Conservation (phyloP, 2,329 filamentous ascomycete species). For the Neonectria hederae region DNA sequence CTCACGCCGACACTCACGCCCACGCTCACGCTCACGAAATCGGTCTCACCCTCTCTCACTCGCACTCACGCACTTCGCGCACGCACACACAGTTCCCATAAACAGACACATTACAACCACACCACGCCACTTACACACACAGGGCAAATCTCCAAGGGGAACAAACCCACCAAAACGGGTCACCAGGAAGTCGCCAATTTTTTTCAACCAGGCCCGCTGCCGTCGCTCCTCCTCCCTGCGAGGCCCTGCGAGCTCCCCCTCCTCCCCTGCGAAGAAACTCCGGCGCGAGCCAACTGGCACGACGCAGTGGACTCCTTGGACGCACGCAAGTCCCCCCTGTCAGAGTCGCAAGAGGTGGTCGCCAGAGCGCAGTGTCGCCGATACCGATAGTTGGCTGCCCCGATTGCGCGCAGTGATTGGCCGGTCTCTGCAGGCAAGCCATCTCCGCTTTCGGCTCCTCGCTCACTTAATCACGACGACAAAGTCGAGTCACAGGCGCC, state of each 20-base stretch:
- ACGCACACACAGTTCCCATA: constrained; percentile 22
- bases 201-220: constrained; percentile 25
- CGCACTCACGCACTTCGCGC: constrained; percentile 23
- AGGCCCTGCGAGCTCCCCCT: constrained; percentile 26
- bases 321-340: constrained; percentile 14
- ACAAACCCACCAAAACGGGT: constrained; percentile 24
- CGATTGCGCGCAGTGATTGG: constrained; percentile 40
- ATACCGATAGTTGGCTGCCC: constrained; percentile 34
- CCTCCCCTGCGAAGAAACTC: background rate
- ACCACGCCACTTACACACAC: constrained; percentile 29
- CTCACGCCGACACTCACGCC: constrained; percentile 13
- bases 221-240: constrained; percentile 22
- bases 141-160: constrained; percentile 26
- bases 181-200: constrained; percentile 33
- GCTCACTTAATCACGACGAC: constrained; percentile 40
- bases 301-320: background rate
- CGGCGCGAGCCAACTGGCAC: constrained; percentile 29
- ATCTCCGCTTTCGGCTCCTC: constrained; percentile 44
- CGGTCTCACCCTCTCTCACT: constrained; percentile 11
- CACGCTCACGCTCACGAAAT: constrained; percentile 10
- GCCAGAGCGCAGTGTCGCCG: background rate
- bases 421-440: constrained; percentile 32
- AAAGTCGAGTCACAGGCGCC: constrained; percentile 40
- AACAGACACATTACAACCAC: constrained; percentile 31
- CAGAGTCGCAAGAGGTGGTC: background rate